These are phyloP conservation scores for Sporobolomyces roseus DNA, from an alignment of 768 basidiomycete genomes.

Conservation along the genomic window DNA sequence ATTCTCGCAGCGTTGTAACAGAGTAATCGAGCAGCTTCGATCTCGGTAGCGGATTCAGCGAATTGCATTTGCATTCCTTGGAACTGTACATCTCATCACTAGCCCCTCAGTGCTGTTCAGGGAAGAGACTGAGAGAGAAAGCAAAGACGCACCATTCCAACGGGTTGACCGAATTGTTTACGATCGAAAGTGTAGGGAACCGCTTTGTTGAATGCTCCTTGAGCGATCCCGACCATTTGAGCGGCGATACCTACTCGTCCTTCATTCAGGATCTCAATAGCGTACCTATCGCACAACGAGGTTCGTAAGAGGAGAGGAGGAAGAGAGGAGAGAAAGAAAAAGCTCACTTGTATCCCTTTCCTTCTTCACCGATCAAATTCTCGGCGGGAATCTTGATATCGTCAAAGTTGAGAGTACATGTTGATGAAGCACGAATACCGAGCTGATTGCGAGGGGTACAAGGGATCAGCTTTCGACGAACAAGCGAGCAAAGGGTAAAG, in stretches of 20 bases:
- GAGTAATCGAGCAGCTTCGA: constrained; percentile 70
- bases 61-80: constrained; percentile 96
- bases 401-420: constrained; percentile 90
- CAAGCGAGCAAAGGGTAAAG: background rate
- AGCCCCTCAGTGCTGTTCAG: too few species aligned
- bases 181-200: constrained; percentile 95
- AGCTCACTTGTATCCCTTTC: constrained; percentile 60
- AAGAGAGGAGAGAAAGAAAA: constrained; percentile 54
- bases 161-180: constrained; percentile 85
- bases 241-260: constrained; percentile 95
- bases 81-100: constrained; percentile 53
- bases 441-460: constrained; percentile 51
- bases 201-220: constrained; percentile 91
- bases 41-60: constrained; percentile 79
- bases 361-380: constrained; percentile 87
- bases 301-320: constrained; percentile 28
- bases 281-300: constrained; percentile 57
- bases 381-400: constrained; percentile 77
- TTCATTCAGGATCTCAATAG: constrained; percentile 95
- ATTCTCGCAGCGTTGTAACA: constrained; percentile 95
- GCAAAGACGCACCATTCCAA: constrained; percentile 59
- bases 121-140: background rate
- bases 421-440: constrained; percentile 92
- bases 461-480: background rate
- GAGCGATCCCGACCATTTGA: constrained; percentile 96